Evolutionary conservation across 176 grass and related monocot genomes (phyloP).

Genomic region (Poa annua): DNA sequence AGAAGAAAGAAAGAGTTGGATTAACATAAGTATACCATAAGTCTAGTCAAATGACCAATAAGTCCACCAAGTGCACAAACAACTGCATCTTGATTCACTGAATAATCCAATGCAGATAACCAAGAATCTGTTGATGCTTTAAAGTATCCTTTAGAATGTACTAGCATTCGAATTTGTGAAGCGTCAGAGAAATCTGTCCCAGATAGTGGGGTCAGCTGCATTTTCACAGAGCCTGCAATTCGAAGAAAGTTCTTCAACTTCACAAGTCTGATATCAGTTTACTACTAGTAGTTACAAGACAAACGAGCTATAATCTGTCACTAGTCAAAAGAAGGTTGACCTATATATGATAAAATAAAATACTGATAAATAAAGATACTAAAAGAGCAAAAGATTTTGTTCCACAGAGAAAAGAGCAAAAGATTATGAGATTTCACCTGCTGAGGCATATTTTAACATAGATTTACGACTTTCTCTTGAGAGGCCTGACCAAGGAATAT

Average conservation of each 20-base stretch:
- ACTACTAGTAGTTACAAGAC: neutral
- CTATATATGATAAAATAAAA: slow-evolving; percentile 9
- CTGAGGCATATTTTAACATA: slow-evolving; percentile 84
- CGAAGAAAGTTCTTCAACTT: slow-evolving; percentile 26
- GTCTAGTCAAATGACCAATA: slow-evolving; percentile 76
- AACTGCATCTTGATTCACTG: slow-evolving; percentile 59
- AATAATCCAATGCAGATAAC: slow-evolving; percentile 67
- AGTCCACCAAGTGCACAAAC: slow-evolving; percentile 83
- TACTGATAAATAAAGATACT: neutral
- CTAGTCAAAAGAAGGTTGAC: slow-evolving; percentile 1
- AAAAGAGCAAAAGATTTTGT: slow-evolving; percentile 8
- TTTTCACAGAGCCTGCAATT: slow-evolving; percentile 75
- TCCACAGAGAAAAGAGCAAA: neutral
- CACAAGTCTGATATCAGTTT: neutral
- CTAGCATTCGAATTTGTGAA: slow-evolving; percentile 61
- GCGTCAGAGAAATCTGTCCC: slow-evolving; percentile 64
- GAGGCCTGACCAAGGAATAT: slow-evolving; percentile 63
- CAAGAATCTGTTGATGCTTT: slow-evolving; percentile 62
- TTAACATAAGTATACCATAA: slow-evolving; percentile 70
- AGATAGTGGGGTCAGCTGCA: slow-evolving; percentile 66
- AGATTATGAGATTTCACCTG: slow-evolving; percentile 51
- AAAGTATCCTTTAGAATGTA: slow-evolving; percentile 88
- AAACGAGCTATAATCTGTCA: neutral
- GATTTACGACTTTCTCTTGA: slow-evolving; percentile 73
- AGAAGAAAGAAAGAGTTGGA: slow-evolving; percentile 9